Evolutionary conservation across 805 yeast genomes (phyloP).

Genomic region (Pichia phayaonensis): DNA sequence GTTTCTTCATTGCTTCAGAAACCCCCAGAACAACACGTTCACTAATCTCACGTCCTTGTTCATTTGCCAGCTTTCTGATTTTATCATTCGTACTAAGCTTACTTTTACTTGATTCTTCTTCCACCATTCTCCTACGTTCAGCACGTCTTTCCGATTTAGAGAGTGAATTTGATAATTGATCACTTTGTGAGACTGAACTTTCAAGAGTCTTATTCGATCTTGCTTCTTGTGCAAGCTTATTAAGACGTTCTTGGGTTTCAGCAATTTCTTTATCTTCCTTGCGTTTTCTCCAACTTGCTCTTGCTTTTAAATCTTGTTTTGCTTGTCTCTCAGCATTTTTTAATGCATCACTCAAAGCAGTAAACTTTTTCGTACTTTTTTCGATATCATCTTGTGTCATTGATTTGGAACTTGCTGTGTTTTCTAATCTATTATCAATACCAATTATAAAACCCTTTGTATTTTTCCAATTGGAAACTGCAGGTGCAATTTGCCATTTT

Average conservation of each 20-base stretch:
- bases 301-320: conserved; percentile 44
- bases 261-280: conserved; percentile 30
- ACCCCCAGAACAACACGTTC: conserved; percentile 49
- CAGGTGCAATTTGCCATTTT: conserved; percentile 84
- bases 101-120: conserved; percentile 36
- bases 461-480: conserved; percentile 93
- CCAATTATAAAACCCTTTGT: conserved; percentile 82
- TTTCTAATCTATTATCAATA: conserved; percentile 67
- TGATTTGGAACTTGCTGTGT: conserved; percentile 26
- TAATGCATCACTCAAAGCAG: conserved; percentile 62
- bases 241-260: conserved; percentile 44
- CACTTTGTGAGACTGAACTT: neutral
- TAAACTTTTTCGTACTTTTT: conserved; percentile 40
- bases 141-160: conserved; percentile 34
- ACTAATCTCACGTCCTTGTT: conserved; percentile 45
- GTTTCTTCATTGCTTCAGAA: conserved; percentile 14
- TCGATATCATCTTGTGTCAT: conserved; percentile 29
- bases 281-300: conserved; percentile 42
- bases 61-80: conserved; percentile 35
- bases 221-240: conserved; percentile 42
- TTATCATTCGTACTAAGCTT: conserved; percentile 39
- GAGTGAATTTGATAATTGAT: conserved; percentile 13
- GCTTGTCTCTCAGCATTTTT: conserved; percentile 59
- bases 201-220: conserved; percentile 20
- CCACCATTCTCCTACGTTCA: conserved; percentile 40